Evolutionary conservation across 176 grass and related monocot genomes (phyloP).

Genomic region (Bonia amplexicaulis): DNA sequence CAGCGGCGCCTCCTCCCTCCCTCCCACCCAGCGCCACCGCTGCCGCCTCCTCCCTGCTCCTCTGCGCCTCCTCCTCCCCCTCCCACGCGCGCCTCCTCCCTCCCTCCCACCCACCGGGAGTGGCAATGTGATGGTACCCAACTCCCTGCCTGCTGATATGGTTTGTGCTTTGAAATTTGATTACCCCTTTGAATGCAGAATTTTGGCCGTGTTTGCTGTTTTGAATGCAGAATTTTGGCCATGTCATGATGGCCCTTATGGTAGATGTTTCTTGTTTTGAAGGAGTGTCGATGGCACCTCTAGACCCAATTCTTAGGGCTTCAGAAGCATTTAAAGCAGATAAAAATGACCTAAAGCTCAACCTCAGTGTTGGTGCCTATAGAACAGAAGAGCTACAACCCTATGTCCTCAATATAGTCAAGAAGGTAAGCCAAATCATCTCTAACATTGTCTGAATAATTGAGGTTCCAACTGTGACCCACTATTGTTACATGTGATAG

Average conservation of each 20-base stretch:
- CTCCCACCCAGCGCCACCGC: too few species aligned
- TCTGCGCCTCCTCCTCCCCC: too few species aligned
- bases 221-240: slow-evolving; percentile 39
- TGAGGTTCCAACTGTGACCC: slow-evolving; percentile 1
- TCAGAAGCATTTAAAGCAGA: slow-evolving; percentile 93
- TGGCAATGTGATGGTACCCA: slow-evolving; percentile 56
- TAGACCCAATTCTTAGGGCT: slow-evolving; percentile 92
- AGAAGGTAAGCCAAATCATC: slow-evolving; percentile 52
- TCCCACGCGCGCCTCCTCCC: too few species aligned
- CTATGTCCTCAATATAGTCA: slow-evolving; percentile 83
- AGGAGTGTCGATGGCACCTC: slow-evolving; percentile 85
- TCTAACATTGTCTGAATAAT: not conserved
- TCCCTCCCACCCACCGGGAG: slow-evolving; percentile 92
- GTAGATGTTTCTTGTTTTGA: slow-evolving; percentile 83
- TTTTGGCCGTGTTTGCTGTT: slow-evolving; percentile 11
- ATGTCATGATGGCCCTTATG: slow-evolving; percentile 55
- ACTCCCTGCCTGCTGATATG: not conserved
- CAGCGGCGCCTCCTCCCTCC: too few species aligned
- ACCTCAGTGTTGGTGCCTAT: slow-evolving; percentile 96
- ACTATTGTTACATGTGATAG: slow-evolving; percentile 33
- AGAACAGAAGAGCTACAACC: slow-evolving; percentile 90
- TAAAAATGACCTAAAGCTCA: slow-evolving; percentile 79
- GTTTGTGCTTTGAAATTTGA: slow-evolving; percentile 9
- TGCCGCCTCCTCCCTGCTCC: too few species aligned
- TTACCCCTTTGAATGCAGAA: slow-evolving; percentile 36